A percentile compares a stretch with the other conserved stretches of the same genome.
phyloP scores from a whole-genome alignment of 2,329 filamentous ascomycete species.

The Plenodomus tracheiphilus region DNA sequence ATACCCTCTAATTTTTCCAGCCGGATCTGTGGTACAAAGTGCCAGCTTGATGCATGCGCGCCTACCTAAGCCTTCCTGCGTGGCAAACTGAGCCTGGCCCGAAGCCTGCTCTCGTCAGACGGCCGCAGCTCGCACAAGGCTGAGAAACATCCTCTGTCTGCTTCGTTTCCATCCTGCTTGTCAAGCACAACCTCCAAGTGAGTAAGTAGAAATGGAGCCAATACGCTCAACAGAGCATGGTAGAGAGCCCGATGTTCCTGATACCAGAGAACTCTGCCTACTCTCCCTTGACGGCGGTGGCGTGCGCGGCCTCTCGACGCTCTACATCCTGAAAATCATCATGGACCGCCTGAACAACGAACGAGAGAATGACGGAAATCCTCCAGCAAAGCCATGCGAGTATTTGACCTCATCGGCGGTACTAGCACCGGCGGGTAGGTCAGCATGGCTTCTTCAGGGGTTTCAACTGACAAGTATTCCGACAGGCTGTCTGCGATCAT shows the following conservation, averaged over 20 bases:
- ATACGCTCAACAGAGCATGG: too few relatives aligned
- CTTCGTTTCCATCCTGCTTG: too few relatives aligned
- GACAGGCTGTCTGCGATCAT: slow-evolving; percentile 21
- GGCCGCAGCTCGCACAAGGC: too few relatives aligned
- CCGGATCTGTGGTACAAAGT: too few relatives aligned
- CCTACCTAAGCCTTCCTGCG: too few relatives aligned
- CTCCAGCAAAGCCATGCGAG: slow-evolving; percentile 15
- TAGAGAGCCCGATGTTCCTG: slow-evolving; percentile 9
- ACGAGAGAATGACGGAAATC: background rate
- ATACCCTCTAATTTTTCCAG: too few relatives aligned
- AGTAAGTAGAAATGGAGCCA: too few relatives aligned
- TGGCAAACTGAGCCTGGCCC: too few relatives aligned
- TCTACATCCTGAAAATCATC: slow-evolving; percentile 24
- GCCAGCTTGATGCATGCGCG: too few relatives aligned
- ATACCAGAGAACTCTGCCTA: slow-evolving; percentile 13
- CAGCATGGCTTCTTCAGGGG: background rate
- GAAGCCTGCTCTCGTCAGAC: too few relatives aligned
- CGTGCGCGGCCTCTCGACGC: slow-evolving; percentile 27
- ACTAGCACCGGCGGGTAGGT: slow-evolving; percentile 25
- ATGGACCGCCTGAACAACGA: slow-evolving; percentile 16
- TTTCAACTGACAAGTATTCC: background rate
- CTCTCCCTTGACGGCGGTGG: slow-evolving; percentile 29
- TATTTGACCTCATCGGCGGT: slow-evolving; percentile 26
- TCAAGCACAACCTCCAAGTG: too few relatives aligned
- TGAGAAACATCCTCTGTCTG: too few relatives aligned